Percentiles rank a stretch among this genome's conserved stretches.
Conservation (phyloP, 2,329 filamentous ascomycete species). For the Teratosphaeria destructans region DNA sequence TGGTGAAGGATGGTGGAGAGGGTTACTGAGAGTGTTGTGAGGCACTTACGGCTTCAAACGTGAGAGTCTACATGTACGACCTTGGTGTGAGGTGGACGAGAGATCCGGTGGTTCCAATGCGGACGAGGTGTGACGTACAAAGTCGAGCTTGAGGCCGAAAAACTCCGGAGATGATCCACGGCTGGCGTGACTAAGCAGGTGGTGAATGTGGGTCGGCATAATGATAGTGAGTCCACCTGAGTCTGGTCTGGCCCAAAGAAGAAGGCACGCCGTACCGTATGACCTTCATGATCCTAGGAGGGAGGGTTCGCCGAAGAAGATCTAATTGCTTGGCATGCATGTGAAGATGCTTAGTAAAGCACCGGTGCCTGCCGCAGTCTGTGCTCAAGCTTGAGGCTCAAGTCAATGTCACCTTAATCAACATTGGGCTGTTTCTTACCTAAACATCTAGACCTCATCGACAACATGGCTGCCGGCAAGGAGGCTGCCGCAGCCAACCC, state of each 20-base stretch:
- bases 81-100: background rate
- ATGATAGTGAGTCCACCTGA: too few relatives aligned
- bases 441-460: background rate
- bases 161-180: background rate
- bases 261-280: background rate
- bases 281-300: too few relatives aligned
- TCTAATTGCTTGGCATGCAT: background rate
- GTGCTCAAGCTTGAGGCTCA: background rate
- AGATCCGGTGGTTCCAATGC: background rate
- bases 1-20: constrained; percentile 1
- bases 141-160: background rate
- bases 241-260: background rate
- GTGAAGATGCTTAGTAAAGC: background rate
- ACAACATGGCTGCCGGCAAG: background rate
- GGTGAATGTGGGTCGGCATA: background rate
- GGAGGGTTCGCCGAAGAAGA: background rate
- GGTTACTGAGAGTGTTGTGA: background rate
- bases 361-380: background rate
- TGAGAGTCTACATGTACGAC: background rate
- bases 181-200: background rate
- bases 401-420: background rate
- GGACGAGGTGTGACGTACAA: background rate
- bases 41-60: background rate
- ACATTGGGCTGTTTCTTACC: background rate
- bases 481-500: constrained; percentile 26